phyloP scores from a whole-genome alignment of 2,329 filamentous ascomycete genomes.

The Cordyceps militaris region DNA sequence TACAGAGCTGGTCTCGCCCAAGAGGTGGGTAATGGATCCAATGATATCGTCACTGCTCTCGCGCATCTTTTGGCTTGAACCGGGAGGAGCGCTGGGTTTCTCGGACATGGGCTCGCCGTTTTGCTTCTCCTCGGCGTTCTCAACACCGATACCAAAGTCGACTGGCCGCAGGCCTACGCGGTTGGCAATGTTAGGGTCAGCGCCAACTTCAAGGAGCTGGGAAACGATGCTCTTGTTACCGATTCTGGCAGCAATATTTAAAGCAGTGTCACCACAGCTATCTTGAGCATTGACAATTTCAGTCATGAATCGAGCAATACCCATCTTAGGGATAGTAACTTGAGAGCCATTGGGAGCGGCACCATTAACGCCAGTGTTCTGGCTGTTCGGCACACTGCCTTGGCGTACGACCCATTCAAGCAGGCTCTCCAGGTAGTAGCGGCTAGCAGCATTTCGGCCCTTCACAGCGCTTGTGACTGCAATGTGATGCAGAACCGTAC shows the following conservation, averaged over 20 bases:
- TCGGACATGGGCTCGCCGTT: conserved; percentile 36
- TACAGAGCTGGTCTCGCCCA: conserved; percentile 69
- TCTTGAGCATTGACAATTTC: conserved; percentile 96
- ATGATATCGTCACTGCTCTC: conserved; percentile 77
- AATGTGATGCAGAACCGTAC: conserved; percentile 93
- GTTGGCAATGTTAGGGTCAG: conserved; percentile 87
- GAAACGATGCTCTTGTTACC: conserved; percentile 92
- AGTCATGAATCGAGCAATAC: conserved; percentile 86
- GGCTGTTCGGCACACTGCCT: conserved; percentile 56
- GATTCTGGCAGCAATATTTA: conserved; percentile 89
- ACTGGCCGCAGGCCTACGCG: conserved; percentile 78
- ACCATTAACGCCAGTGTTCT: conserved; percentile 30
- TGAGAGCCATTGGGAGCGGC: conserved; percentile 34
- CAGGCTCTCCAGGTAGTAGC: conserved; percentile 91
- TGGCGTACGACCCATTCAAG: conserved; percentile 92
- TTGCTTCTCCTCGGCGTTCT: conserved; percentile 39
- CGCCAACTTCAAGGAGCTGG: conserved; percentile 91
- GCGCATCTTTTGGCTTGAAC: conserved; percentile 48
- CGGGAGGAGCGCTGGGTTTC: conserved; percentile 35
- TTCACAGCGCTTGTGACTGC: conserved; percentile 94
- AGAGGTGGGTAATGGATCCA: conserved; percentile 71
- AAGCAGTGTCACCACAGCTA: conserved; percentile 85
- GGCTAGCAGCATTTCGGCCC: conserved; percentile 81
- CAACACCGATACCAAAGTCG: conserved; percentile 88
- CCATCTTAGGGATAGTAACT: conserved; percentile 57